These are phyloP conservation scores for Cichorium intybus DNA, from an alignment of 140 eudicot species.

Conservation along the genomic window DNA sequence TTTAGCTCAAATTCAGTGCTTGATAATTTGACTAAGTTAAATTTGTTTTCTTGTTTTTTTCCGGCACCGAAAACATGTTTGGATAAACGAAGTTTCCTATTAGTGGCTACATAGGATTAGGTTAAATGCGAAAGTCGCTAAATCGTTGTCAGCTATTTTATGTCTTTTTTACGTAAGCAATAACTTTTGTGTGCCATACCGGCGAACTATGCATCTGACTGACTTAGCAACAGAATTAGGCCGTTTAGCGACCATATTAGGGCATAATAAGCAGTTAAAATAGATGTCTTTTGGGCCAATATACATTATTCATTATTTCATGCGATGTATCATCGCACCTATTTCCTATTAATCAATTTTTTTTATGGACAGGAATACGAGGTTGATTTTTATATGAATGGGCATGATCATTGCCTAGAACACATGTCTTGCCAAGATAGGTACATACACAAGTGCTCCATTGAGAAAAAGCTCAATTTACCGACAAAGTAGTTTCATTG, in stretches of 20 bases:
- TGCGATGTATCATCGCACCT: background rate
- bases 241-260: no score
- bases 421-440: constrained; percentile 52
- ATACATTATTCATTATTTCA: background rate
- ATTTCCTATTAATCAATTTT: background rate
- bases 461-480: no score
- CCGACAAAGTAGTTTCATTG: background rate
- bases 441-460: constrained; percentile 24
- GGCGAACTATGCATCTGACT: background rate
- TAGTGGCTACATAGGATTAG: no score
- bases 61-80: no score
- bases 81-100: no score
- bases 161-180: background rate
- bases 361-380: constrained; percentile 46
- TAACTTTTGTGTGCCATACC: background rate
- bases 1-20: no score
- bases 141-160: background rate
- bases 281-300: no score
- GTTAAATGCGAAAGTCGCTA: background rate
- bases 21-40: no score
- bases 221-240: no score
- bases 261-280: no score
- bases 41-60: no score
- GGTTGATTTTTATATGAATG: constrained; percentile 77
- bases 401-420: constrained; percentile 89